Percentiles rank a stretch among this genome's conserved stretches.
Evolutionary conservation across 495 filamentous ascomycete genomes (phyloP).

Genomic region (Massariosphaeria phaeospora): DNA sequence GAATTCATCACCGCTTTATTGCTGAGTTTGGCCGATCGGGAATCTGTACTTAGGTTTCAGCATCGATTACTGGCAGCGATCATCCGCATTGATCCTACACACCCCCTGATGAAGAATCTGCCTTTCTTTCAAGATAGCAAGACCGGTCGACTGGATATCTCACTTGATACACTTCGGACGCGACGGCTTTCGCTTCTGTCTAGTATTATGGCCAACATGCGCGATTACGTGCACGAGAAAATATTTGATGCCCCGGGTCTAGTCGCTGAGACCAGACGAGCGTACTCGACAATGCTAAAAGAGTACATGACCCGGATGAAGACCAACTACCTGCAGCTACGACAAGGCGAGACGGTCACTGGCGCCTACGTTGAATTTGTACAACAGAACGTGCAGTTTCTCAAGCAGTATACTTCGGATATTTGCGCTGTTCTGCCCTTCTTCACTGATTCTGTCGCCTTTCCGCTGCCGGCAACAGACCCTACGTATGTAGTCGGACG

Average conservation of each 20-base stretch:
- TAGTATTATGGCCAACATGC: conserved; percentile 62
- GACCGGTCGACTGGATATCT: conserved; percentile 47
- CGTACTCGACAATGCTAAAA: conserved; percentile 54
- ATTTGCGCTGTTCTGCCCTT: conserved; percentile 60
- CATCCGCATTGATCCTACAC: conserved; percentile 46
- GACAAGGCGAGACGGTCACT: conserved; percentile 41
- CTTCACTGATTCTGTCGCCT: conserved; percentile 62
- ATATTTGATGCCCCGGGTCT: conserved; percentile 29
- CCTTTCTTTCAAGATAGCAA: conserved; percentile 52
- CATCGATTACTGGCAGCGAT: conserved; percentile 55
- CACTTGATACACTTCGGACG: conserved; percentile 51
- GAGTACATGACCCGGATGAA: conserved; percentile 64
- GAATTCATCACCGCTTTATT: conserved; percentile 56
- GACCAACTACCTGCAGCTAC: conserved; percentile 59
- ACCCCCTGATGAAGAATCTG: conserved; percentile 56
- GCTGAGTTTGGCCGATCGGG: conserved; percentile 58
- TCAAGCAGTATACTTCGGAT: conserved; percentile 62
- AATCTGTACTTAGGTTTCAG: conserved; percentile 63
- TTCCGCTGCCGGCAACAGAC: conserved; percentile 61
- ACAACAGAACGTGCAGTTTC: conserved; percentile 56
- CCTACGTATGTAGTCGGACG: conserved; percentile 65
- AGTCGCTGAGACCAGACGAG: conserved; percentile 44
- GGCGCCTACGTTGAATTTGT: conserved; percentile 65
- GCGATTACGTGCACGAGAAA: conserved; percentile 29
- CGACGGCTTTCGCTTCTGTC: conserved; percentile 59